Conservation (phyloP, 106 monocot genomes). For the Dendrobium catenatum region DNA sequence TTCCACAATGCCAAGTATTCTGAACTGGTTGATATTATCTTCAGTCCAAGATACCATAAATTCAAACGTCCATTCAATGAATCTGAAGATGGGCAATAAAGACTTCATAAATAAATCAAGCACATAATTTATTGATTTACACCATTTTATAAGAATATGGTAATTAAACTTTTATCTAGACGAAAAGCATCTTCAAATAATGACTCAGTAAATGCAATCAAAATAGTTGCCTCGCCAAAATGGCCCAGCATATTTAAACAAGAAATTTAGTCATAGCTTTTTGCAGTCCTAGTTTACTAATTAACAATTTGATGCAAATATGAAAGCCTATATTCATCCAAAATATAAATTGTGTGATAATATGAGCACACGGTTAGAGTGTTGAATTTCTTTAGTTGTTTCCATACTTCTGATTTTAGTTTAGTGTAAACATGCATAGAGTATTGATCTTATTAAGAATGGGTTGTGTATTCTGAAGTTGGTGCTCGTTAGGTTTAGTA, state of each 20-base stretch:
- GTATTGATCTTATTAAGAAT: too few species aligned
- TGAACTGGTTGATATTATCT: constrained; percentile 53
- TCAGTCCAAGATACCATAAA: constrained; percentile 52
- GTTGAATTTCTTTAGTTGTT: too few species aligned
- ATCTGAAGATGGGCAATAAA: constrained; percentile 43
- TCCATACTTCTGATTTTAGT: too few species aligned
- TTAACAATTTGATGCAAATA: too few species aligned
- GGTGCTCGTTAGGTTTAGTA: too few species aligned
- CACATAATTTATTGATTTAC: neutral
- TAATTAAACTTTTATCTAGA: neutral
- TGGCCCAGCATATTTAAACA: neutral
- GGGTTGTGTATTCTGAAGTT: too few species aligned
- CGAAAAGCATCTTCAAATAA: neutral
- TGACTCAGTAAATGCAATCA: neutral
- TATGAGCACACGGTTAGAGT: too few species aligned
- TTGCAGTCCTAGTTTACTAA: neutral
- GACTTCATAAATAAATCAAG: neutral
- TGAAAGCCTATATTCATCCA: too few species aligned
- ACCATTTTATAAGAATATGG: neutral
- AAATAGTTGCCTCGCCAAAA: neutral
- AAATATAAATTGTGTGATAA: too few species aligned
- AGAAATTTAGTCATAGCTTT: neutral
- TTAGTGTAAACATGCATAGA: too few species aligned
- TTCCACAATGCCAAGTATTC: constrained; percentile 77
- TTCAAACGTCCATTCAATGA: constrained; percentile 74